These are phyloP conservation scores for Penicillium canescens DNA, from an alignment of 495 filamentous ascomycete genomes.

Conservation along the genomic window DNA sequence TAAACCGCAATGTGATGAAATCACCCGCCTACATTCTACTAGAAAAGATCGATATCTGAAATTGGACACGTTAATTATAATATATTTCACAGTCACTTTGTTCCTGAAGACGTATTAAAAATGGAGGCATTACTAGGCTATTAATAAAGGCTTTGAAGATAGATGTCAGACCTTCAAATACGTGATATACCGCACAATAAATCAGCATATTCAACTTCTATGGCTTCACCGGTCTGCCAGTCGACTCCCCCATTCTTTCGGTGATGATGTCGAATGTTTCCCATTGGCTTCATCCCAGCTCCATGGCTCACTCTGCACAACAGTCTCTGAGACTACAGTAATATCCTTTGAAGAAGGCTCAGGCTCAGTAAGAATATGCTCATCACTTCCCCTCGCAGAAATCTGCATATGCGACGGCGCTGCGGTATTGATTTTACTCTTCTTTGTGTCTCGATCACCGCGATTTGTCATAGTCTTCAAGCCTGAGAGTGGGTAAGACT, in stretches of 20 bases:
- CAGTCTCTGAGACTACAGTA: conserved; percentile 34
- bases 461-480: conserved; percentile 14
- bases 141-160: too few species aligned
- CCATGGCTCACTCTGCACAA: conserved; percentile 29
- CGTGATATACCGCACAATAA: too few species aligned
- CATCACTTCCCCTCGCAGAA: conserved; percentile 33
- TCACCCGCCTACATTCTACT: too few species aligned
- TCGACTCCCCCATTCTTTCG: conserved; percentile 14
- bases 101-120: too few species aligned
- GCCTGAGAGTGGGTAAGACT: conserved; percentile 22
- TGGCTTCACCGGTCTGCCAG: background rate
- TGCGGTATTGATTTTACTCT: conserved; percentile 10
- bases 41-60: too few species aligned
- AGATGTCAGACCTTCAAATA: too few species aligned
- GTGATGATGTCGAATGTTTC: conserved; percentile 8
- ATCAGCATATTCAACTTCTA: background rate
- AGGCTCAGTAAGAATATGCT: conserved; percentile 23
- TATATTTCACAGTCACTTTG: too few species aligned
- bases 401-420: conserved; percentile 15
- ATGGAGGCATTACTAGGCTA: too few species aligned
- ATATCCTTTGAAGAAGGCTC: conserved; percentile 20
- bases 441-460: conserved; percentile 11
- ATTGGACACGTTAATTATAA: too few species aligned
- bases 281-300: background rate
- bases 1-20: too few species aligned